phyloP scores from a whole-genome alignment of 495 filamentous ascomycete species.

The Bacidia rubella region DNA sequence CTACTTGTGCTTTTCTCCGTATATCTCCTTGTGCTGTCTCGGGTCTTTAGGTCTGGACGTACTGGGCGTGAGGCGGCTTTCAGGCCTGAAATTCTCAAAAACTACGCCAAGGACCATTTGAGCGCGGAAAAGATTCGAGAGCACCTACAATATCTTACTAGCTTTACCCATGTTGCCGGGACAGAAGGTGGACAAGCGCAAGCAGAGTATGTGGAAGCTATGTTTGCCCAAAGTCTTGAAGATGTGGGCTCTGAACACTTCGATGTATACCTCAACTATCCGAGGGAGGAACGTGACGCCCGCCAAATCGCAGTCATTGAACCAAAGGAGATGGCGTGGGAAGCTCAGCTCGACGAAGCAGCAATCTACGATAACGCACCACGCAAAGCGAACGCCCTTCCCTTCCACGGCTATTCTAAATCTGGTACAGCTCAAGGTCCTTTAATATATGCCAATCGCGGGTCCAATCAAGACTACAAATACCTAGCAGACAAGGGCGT shows the following conservation, averaged over 20 bases:
- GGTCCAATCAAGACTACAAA: conserved; percentile 70
- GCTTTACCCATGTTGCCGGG: conserved; percentile 77
- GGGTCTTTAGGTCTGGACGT: conserved; percentile 48
- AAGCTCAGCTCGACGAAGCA: conserved; percentile 74
- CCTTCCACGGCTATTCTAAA: conserved; percentile 82
- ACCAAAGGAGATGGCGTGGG: conserved; percentile 55
- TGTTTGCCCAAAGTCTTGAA: conserved; percentile 61
- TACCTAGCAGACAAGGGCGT: conserved; percentile 55
- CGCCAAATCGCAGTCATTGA: conserved; percentile 72
- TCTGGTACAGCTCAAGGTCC: conserved; percentile 81
- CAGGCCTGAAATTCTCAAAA: conserved; percentile 54
- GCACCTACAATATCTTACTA: conserved; percentile 56
- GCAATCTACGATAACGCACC: conserved; percentile 36
- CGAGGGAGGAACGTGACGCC: conserved; percentile 45
- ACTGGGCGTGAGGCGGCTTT: conserved; percentile 36
- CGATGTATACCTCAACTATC: conserved; percentile 87
- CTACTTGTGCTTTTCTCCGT: conserved; percentile 59
- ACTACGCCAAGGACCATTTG: conserved; percentile 54
- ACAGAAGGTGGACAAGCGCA: conserved; percentile 77
- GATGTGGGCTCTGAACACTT: conserved; percentile 59
- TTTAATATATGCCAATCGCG: conserved; percentile 90
- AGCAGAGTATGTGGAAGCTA: conserved; percentile 64
- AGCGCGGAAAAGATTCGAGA: conserved; percentile 55
- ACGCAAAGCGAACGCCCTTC: conserved; percentile 43
- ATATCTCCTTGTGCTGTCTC: conserved; percentile 73